These are phyloP conservation scores for Polyporus arcularius DNA, from an alignment of 768 basidiomycete genomes.

Conservation along the genomic window DNA sequence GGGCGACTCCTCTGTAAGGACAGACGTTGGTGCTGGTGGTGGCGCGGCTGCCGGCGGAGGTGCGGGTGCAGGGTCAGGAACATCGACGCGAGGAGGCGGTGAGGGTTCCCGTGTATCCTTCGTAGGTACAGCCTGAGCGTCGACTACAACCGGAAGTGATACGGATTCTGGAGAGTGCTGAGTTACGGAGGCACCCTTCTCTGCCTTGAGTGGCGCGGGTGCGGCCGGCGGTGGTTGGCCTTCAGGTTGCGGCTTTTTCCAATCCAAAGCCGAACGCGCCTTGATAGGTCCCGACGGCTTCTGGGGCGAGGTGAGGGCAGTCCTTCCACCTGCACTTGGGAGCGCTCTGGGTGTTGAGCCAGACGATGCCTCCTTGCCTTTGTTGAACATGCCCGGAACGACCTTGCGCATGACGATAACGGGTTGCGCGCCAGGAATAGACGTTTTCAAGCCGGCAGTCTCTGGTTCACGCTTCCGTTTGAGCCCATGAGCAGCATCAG, in stretches of 20 bases:
- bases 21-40: too few species aligned
- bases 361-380: conserved; percentile 9
- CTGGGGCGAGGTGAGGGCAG: neutral
- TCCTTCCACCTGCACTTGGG: neutral
- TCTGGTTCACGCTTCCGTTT: conserved; percentile 35
- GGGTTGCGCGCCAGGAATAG: conserved; percentile 27
- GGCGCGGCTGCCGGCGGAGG: too few species aligned
- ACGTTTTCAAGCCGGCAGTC: conserved; percentile 22
- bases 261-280: conserved; percentile 42
- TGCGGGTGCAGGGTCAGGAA: too few species aligned
- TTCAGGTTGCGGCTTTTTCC: conserved; percentile 28
- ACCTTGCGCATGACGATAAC: conserved; percentile 38
- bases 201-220: neutral
- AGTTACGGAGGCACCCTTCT: neutral
- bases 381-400: conserved; percentile 35
- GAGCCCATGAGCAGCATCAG: conserved; percentile 14
- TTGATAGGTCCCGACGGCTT: conserved; percentile 32
- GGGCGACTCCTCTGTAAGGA: too few species aligned
- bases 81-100: too few species aligned
- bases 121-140: neutral
- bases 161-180: neutral
- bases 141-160: neutral
- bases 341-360: too few species aligned
- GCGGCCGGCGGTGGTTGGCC: neutral
- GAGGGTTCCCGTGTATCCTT: neutral